A percentile compares a stretch with the other conserved stretches of the same genome.
These are phyloP conservation scores for Glonium stellatum DNA, from an alignment of 495 filamentous ascomycete genomes.

Conservation along the genomic window DNA sequence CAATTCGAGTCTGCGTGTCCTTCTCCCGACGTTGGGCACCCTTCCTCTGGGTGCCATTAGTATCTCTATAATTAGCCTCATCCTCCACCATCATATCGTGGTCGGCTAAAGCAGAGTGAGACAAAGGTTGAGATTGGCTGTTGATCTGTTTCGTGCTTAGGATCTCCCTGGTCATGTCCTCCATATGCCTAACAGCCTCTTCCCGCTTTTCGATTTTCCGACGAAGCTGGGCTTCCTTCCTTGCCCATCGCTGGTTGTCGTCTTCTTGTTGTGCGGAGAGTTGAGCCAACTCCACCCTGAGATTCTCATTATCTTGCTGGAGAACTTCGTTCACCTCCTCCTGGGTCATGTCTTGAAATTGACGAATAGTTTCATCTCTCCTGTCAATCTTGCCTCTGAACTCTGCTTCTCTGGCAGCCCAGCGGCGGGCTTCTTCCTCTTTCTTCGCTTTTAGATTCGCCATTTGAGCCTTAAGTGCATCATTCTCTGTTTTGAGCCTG, in stretches of 20 bases:
- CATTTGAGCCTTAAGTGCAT: conserved; percentile 14
- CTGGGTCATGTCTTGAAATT: conserved; percentile 22
- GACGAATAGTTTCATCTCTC: conserved; percentile 28
- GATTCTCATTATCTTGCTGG: conserved; percentile 23
- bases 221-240: conserved; percentile 24
- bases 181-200: conserved; percentile 16
- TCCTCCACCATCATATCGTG: conserved; percentile 2
- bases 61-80: conserved; percentile 7
- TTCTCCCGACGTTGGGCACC: conserved; percentile 17
- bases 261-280: conserved; percentile 24
- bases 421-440: conserved; percentile 32
- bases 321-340: conserved; percentile 26
- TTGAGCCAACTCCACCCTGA: conserved; percentile 25
- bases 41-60: conserved; percentile 1
- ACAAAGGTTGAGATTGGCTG: no score
- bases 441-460: conserved; percentile 38
- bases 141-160: conserved; percentile 16
- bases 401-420: conserved; percentile 14
- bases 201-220: conserved; percentile 23
- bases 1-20: conserved; percentile 29
- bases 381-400: conserved; percentile 15
- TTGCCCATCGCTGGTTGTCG: conserved; percentile 19
- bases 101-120: background rate
- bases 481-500: conserved; percentile 21
- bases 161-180: conserved; percentile 25